Evolutionary conservation across 2,329 filamentous ascomycete species (phyloP).

Genomic region (Pyrenophora seminiperda): DNA sequence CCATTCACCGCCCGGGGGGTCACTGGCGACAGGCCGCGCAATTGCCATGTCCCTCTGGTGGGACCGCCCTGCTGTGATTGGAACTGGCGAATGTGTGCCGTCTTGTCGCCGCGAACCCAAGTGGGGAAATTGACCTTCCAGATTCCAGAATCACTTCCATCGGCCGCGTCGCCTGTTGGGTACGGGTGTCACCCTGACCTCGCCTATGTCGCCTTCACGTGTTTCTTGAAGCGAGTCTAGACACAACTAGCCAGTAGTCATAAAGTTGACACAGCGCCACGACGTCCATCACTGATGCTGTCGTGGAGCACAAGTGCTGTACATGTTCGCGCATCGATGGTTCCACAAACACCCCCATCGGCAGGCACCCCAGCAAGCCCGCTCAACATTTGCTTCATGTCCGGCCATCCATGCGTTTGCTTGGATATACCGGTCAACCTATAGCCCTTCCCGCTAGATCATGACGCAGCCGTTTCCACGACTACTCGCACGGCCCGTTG

Average conservation of each 20-base stretch:
- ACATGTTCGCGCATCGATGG: no score
- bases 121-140: slow-evolving; percentile 21
- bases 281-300: slow-evolving; percentile 10
- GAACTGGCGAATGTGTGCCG: slow-evolving; percentile 22
- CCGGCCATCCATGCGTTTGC: background rate
- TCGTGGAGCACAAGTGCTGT: slow-evolving; percentile 6
- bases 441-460: slow-evolving; percentile 4
- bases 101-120: slow-evolving; percentile 30
- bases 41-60: slow-evolving; percentile 37
- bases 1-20: slow-evolving; percentile 6
- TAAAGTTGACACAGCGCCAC: background rate
- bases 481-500: slow-evolving; percentile 9
- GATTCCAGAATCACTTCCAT: slow-evolving; percentile 33
- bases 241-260: background rate
- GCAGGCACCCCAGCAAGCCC: no score
- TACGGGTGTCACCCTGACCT: slow-evolving; percentile 11
- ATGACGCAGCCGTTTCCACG: slow-evolving; percentile 25
- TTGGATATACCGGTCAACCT: background rate
- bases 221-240: slow-evolving; percentile 24
- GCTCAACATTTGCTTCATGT: background rate
- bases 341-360: no score
- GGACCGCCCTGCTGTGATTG: slow-evolving; percentile 23
- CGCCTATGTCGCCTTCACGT: slow-evolving; percentile 7
- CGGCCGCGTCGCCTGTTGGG: slow-evolving; percentile 26
- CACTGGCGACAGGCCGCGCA: slow-evolving; percentile 29